phyloP scores from a whole-genome alignment of 768 basidiomycete genomes.

The Coprinopsis sp. region DNA sequence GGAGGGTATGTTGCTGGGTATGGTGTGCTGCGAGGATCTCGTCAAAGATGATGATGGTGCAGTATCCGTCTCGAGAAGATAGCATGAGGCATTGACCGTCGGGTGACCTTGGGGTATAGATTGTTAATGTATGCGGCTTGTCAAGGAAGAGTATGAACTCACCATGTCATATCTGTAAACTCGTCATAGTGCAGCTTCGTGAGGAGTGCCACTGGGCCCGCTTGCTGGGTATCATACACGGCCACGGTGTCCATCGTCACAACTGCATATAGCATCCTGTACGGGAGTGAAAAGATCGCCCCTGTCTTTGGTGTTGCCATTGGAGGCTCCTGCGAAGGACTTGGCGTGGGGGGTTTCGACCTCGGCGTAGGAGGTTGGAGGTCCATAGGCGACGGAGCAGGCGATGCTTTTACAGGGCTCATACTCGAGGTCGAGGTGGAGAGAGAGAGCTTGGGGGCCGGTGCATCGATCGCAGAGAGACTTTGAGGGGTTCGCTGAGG shows the following conservation, averaged over 20 bases:
- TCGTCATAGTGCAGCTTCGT: conserved; percentile 96
- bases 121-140: conserved; percentile 4
- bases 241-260: conserved; percentile 94
- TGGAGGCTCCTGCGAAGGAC: conserved; percentile 11
- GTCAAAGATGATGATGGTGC: conserved; percentile 92
- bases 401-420: conserved; percentile 36
- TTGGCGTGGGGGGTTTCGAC: conserved; percentile 50
- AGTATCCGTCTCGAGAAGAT: conserved; percentile 94
- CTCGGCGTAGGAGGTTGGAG: conserved; percentile 59
- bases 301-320: conserved; percentile 30
- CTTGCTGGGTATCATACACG: conserved; percentile 96
- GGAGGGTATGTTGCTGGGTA: conserved; percentile 87
- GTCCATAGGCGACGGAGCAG: conserved; percentile 52
- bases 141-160: conserved; percentile 21
- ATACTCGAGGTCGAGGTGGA: conserved; percentile 18
- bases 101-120: conserved; percentile 64
- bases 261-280: conserved; percentile 92
- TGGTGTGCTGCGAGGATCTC: conserved; percentile 86
- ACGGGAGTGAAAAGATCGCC: conserved; percentile 84
- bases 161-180: conserved; percentile 97
- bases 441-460: conserved; percentile 41
- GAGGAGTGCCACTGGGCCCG: conserved; percentile 84
- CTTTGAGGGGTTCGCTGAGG: conserved; percentile 30
- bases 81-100: conserved; percentile 92
- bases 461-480: conserved; percentile 36